Percentiles rank a stretch among this genome's conserved stretches.
phyloP scores from a whole-genome alignment of 2,329 filamentous ascomycete species.

The Trichoderma gracile region DNA sequence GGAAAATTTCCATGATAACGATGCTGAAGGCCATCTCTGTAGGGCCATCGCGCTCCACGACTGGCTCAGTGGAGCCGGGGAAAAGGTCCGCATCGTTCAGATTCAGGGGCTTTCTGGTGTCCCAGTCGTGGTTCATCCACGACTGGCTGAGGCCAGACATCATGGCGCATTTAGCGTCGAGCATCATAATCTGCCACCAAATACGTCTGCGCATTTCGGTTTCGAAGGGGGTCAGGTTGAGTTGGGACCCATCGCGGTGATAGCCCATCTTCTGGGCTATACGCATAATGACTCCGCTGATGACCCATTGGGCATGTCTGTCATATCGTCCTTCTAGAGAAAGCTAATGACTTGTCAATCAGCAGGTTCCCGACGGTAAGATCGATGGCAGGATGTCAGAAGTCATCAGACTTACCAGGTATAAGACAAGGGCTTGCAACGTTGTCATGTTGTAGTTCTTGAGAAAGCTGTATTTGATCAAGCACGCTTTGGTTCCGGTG shows the following conservation, averaged over 20 bases:
- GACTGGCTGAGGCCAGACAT: constrained; percentile 58
- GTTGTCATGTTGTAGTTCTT: constrained; percentile 59
- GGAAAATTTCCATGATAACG: constrained; percentile 51
- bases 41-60: constrained; percentile 55
- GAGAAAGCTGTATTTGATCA: constrained; percentile 58
- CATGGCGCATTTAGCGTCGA: constrained; percentile 59
- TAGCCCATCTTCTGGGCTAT: constrained; percentile 69
- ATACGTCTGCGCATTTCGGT: constrained; percentile 67
- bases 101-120: constrained; percentile 58
- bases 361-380: neutral
- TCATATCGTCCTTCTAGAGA: constrained; percentile 60
- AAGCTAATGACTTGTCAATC: constrained; percentile 41
- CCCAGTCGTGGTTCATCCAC: constrained; percentile 54
- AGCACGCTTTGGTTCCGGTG: constrained; percentile 50
- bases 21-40: constrained; percentile 63
- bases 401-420: constrained; percentile 46
- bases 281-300: constrained; percentile 61
- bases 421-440: constrained; percentile 60
- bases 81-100: constrained; percentile 61
- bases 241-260: constrained; percentile 59
- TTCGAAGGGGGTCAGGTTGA: constrained; percentile 62
- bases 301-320: constrained; percentile 59
- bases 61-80: constrained; percentile 52
- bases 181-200: constrained; percentile 65
- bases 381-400: neutral